These are phyloP conservation scores for Fremontodendron californicum DNA, from an alignment of 345 rosid species.

Conservation along the genomic window DNA sequence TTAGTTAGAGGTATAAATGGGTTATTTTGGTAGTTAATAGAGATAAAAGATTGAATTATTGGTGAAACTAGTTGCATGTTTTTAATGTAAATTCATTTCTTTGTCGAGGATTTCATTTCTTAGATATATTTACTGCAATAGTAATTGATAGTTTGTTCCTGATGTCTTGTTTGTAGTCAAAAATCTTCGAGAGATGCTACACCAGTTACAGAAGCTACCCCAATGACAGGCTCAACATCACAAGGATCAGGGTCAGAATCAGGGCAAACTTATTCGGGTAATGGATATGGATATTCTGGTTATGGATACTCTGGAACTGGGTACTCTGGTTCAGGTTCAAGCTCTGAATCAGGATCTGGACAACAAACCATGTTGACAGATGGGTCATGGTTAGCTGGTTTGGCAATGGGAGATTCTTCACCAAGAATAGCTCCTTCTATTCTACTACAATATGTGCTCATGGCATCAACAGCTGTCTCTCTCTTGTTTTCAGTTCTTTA, in stretches of 20 bases:
- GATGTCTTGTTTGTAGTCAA: constrained; percentile 45
- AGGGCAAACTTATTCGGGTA: background rate
- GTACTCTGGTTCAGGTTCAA: constrained; percentile 25
- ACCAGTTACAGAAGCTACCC: constrained; percentile 37
- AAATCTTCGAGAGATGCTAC: constrained; percentile 66
- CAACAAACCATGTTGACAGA: constrained; percentile 56
- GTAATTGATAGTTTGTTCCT: background rate
- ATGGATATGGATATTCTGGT: constrained; percentile 21
- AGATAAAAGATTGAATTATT: background rate
- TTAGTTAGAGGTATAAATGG: too few species aligned
- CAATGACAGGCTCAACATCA: constrained; percentile 24
- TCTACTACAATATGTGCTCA: constrained; percentile 9
- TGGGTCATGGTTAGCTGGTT: constrained; percentile 84
- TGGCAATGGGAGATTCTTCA: constrained; percentile 86
- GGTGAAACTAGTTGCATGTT: background rate
- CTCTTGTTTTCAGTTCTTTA: constrained; percentile 19
- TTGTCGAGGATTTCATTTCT: background rate
- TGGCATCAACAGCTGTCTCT: constrained; percentile 22
- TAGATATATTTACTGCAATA: background rate
- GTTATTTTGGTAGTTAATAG: too few species aligned
- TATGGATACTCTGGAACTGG: constrained; percentile 1
- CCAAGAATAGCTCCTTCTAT: constrained; percentile 22
- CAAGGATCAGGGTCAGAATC: constrained; percentile 31
- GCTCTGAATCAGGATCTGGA: constrained; percentile 30
- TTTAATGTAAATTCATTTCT: background rate